Evolutionary conservation across 768 basidiomycete genomes (phyloP), one percentile per base, ranked within the genome.

Genomic region (Suillus ampliporus): DNA sequence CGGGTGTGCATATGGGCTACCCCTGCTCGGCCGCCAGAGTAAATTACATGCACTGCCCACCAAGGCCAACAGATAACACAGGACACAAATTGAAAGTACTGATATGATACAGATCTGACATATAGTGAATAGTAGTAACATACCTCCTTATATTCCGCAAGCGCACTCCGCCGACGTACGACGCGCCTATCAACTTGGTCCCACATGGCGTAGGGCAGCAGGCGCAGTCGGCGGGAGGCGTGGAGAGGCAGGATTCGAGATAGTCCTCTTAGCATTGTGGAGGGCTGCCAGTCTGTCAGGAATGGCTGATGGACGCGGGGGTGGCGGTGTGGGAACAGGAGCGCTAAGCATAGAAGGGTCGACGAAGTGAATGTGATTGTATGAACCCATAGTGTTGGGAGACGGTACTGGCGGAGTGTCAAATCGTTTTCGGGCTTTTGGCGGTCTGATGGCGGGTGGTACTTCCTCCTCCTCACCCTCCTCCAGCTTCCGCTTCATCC

Each of bases 401-500:
- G 51, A 41, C 19, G 23, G 26, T 19, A 31, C 51, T 31, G 51
- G 37, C 19, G 31, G 11, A 35, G 23, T 37, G 14, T 13, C 21
- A 26, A 14, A 2, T 41, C 61, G 53, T 58, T 64, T 68, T 8
- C 53, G 67, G 0, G 63, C 73, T 63, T 71, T 74, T 0, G 56
- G 64, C 15, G 68, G 64, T 46, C 65, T 64, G 4, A 3, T 28
- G 1, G 62, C 38, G 19, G 17, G 11, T 1, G 67, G 26, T 15
- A 2, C 51, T 0, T 59, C 61, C 0, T 65, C 69, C 2, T 67
- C 72, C 4, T 31, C 31, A 31, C 31, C 31, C 31, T 65, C 70
- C 44, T 74, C 75, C 40, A 74, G 38, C 61, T 75, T 77, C 23
- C 74, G 58, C 37, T 75, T 75, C 0, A 41, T 1, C 3, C 63